Conservation (phyloP, 2,329 filamentous ascomycete genomes). For the Epichloe uncinata region DNA sequence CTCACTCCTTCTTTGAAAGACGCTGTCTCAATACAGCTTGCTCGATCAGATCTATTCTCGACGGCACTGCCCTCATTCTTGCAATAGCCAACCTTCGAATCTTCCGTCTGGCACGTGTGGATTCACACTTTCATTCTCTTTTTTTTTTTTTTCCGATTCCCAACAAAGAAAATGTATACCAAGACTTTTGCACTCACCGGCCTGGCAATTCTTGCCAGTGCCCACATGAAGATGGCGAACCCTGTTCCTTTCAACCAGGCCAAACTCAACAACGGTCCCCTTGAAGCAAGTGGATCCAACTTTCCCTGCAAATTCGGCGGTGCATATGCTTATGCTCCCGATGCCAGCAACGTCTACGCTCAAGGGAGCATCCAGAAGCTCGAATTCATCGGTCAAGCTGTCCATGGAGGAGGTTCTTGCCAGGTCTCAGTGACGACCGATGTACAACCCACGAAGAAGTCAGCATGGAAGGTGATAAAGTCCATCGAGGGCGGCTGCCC, state of each 20-base stretch:
- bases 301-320: conserved; percentile 71
- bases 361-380: conserved; percentile 33
- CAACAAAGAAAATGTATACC: conserved; percentile 30
- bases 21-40: background rate
- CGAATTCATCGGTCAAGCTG: conserved; percentile 55
- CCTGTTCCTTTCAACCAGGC: conserved; percentile 48
- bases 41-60: conserved; percentile 9
- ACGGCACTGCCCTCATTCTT: conserved; percentile 10
- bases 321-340: conserved; percentile 25
- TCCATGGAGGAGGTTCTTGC: conserved; percentile 86
- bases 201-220: conserved; percentile 46
- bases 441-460: conserved; percentile 47
- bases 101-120: conserved; percentile 22
- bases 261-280: conserved; percentile 45
- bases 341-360: conserved; percentile 44
- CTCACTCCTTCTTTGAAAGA: background rate
- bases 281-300: conserved; percentile 44
- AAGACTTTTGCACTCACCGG: conserved; percentile 38
- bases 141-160: conserved; percentile 18
- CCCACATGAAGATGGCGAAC: conserved; percentile 62
- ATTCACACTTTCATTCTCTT: background rate
- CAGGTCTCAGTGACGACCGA: conserved; percentile 82
- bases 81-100: conserved; percentile 3
- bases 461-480: conserved; percentile 78
- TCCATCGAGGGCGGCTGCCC: conserved; percentile 82